Base-by-base conservation (phyloP, 2,329 filamentous ascomycete genomes). In the Pyrenophora seminiperda region DNA sequence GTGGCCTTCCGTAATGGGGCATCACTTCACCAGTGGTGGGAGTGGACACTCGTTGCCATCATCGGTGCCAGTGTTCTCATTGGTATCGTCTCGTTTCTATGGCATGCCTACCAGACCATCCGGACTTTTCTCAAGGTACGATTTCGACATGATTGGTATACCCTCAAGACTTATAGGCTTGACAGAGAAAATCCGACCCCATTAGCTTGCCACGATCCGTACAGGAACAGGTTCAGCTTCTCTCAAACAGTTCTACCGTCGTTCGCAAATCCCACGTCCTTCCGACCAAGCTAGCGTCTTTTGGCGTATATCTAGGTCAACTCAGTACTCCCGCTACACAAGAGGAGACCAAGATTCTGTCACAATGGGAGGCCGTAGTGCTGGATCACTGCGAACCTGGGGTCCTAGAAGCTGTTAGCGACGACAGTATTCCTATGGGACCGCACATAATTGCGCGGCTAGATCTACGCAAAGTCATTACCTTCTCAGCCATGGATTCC, bases 221-320 rank as follows among this genome's bases (percentile, higher is more conserved):
- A 22, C 61, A 68, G 44, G 65, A 71, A 53, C 60, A 63, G 15
- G 58, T 71, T 7, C 65, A 68, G 31, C 53, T 66, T 1, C 49
- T 70, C 6, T 65, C 58, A 1, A 50, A 56, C 32, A 64, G 48
- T 37, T 61, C 64, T 14, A 55, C 56, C 30, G 41, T 54, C 10
- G 40, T 65, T 29, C 58, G 56, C n/a, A 45, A 59, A 37, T 56
- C 53, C n/a, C 52, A 63, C 36, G 17, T 27, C 10, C 51, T 63
- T 18, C 59, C 58, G 5, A 24, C 59, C 19, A 70, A 72, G 47
- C 68, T 68, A 19, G 47, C 66, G 7, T 66, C 67, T 5, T 73
- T 73, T 44, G 71, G 70, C 14, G 69, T 73, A 30, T 73, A 71
- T 38, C 60, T 73, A 10, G 71, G 70, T 24, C 7, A 39, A 9